Percentiles rank a stretch among this genome's conserved stretches.
Evolutionary conservation across 2,329 filamentous ascomycete species (phyloP).

Genomic region (Penicillium sp.): DNA sequence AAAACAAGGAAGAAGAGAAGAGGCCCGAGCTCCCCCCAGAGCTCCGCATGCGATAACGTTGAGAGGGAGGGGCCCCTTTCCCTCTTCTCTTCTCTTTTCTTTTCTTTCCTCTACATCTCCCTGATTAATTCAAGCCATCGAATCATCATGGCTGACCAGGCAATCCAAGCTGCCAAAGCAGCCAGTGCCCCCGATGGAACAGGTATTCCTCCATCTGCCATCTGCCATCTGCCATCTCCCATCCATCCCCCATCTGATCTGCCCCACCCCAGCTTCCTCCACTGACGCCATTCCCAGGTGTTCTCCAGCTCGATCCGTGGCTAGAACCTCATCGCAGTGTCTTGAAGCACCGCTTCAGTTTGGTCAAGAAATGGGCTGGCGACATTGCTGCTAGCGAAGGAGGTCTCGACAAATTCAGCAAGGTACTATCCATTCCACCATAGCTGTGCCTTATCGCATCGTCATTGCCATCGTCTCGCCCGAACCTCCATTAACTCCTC

Average conservation of each 20-base stretch:
- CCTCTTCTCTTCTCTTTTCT: not conserved
- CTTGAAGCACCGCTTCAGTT: constrained; percentile 75
- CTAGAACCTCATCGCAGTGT: constrained; percentile 81
- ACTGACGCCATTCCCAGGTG: constrained; percentile 60
- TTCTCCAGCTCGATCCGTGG: constrained; percentile 86
- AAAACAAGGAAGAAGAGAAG: constrained; percentile 12
- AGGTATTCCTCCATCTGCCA: constrained; percentile 16
- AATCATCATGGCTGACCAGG: constrained; percentile 18
- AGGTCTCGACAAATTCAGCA: constrained; percentile 88
- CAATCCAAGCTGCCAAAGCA: constrained; percentile 6
- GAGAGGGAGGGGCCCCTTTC: not conserved
- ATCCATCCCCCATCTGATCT: no score
- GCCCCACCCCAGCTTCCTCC: constrained; percentile 5
- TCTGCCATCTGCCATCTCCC: no score
- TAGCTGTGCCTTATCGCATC: not conserved
- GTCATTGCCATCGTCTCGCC: not conserved
- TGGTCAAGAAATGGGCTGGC: constrained; percentile 85
- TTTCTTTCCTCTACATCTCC: constrained; percentile 4
- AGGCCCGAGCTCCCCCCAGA: constrained; percentile 26
- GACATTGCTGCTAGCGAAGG: constrained; percentile 82
- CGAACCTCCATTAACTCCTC: constrained; percentile 4
- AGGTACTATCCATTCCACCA: constrained; percentile 59
- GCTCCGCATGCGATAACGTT: constrained; percentile 6
- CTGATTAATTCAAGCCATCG: no score
- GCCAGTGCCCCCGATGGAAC: constrained; percentile 24